phyloP scores from a whole-genome alignment of 108 stramenopile species.

The Aurantiochytrium sp. region DNA sequence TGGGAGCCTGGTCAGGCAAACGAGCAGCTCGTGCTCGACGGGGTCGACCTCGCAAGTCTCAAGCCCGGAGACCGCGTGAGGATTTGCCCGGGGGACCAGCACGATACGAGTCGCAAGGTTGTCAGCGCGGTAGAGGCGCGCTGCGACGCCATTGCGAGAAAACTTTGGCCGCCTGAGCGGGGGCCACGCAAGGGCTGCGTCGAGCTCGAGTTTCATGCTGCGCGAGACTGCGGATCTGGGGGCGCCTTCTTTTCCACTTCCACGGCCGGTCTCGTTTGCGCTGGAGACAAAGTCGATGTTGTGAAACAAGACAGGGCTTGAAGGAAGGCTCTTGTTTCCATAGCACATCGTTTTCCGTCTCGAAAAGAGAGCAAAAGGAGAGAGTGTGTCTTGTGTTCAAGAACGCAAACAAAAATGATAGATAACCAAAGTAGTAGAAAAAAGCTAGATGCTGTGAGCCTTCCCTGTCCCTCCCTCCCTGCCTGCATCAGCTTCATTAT shows the following conservation, averaged over 20 bases:
- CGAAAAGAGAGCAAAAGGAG: too few species aligned
- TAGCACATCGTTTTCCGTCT: too few species aligned
- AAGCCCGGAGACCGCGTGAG: background rate
- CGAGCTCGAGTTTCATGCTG: background rate
- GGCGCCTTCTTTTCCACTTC: background rate
- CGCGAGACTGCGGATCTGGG: background rate
- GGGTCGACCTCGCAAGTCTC: background rate
- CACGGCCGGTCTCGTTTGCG: background rate
- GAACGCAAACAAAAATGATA: too few species aligned
- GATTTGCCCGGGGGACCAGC: background rate
- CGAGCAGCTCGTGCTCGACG: background rate
- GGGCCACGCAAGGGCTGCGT: background rate
- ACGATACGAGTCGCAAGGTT: background rate
- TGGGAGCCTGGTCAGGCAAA: background rate
- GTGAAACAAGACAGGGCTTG: background rate
- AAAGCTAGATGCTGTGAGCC: too few species aligned
- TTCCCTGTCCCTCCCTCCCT: too few species aligned
- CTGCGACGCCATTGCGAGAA: background rate
- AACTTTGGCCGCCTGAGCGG: background rate
- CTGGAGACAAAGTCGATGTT: background rate
- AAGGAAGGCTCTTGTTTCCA: too few species aligned
- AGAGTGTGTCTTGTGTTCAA: too few species aligned
- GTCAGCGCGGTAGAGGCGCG: background rate
- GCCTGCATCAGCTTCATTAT: too few species aligned
- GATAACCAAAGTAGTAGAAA: too few species aligned